Conservation (phyloP, 2,329 filamentous ascomycete species). For the Neofusicoccum parvum region DNA sequence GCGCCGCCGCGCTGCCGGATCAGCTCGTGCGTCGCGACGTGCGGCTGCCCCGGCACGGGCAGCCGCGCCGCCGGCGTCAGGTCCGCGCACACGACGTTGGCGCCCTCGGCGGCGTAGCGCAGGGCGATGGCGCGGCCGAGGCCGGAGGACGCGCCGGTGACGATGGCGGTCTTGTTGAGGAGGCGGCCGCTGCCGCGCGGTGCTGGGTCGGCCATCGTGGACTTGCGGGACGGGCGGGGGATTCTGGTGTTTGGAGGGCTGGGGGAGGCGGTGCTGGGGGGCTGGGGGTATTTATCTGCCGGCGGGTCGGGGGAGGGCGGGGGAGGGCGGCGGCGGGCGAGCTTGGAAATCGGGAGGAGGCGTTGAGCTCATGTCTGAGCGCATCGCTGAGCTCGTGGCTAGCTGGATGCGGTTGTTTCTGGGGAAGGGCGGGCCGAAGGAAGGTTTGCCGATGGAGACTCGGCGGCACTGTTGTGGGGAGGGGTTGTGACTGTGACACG, state of each 20-base stretch:
- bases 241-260: conserved; percentile 37
- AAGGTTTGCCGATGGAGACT: not conserved
- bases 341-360: no score
- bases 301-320: no score
- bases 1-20: conserved; percentile 20
- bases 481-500: no score
- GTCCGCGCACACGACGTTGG: conserved; percentile 28
- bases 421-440: not conserved
- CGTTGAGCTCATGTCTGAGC: no score
- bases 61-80: not conserved
- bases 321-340: no score
- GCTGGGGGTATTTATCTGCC: no score
- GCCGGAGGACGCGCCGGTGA: conserved; percentile 37
- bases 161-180: conserved; percentile 30
- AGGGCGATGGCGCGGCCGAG: conserved; percentile 33
- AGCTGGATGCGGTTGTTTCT: conserved; percentile 19
- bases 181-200: not conserved
- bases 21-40: conserved; percentile 21
- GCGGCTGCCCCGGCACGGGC: not conserved
- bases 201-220: not conserved
- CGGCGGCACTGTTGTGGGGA: no score
- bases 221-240: conserved; percentile 37
- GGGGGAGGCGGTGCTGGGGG: no score
- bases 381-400: no score
- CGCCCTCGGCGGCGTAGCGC: conserved; percentile 22